Conservation (phyloP, 768 basidiomycete species). For the Phanerodontia chrysosporium region DNA sequence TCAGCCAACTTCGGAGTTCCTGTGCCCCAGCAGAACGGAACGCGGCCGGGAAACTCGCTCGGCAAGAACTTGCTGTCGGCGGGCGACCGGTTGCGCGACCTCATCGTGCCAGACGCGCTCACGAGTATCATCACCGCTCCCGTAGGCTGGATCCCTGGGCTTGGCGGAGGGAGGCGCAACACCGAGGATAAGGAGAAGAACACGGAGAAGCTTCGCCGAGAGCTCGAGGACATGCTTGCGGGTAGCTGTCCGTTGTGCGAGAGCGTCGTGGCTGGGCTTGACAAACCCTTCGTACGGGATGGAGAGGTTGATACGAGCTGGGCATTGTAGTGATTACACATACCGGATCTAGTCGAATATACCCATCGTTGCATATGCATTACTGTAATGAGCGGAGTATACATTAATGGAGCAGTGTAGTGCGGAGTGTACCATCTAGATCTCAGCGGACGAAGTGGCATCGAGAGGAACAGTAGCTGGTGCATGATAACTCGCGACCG, state of each 20-base stretch:
- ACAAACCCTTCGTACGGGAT: constrained; percentile 79
- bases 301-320: constrained; percentile 79
- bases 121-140: constrained; percentile 79
- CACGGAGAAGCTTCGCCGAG: constrained; percentile 63
- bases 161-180: constrained; percentile 42
- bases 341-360: neutral
- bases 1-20: constrained; percentile 66
- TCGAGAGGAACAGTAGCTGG: neutral
- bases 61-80: constrained; percentile 83
- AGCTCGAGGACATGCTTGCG: constrained; percentile 87
- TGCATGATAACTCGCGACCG: neutral
- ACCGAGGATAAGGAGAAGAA: constrained; percentile 43
- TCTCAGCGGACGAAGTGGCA: neutral
- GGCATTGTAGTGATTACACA: constrained; percentile 43
- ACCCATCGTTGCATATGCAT: neutral
- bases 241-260: constrained; percentile 93
- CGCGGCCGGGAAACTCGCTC: constrained; percentile 57
- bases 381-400: neutral
- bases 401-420: neutral
- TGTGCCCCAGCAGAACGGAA: constrained; percentile 56
- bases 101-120: constrained; percentile 92
- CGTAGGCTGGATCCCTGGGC: constrained; percentile 67
- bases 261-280: constrained; percentile 77
- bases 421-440: neutral
- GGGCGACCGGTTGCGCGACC: constrained; percentile 83